These are phyloP conservation scores for Yamadazyma sp. DNA, from an alignment of 805 yeast species.

Conservation along the genomic window DNA sequence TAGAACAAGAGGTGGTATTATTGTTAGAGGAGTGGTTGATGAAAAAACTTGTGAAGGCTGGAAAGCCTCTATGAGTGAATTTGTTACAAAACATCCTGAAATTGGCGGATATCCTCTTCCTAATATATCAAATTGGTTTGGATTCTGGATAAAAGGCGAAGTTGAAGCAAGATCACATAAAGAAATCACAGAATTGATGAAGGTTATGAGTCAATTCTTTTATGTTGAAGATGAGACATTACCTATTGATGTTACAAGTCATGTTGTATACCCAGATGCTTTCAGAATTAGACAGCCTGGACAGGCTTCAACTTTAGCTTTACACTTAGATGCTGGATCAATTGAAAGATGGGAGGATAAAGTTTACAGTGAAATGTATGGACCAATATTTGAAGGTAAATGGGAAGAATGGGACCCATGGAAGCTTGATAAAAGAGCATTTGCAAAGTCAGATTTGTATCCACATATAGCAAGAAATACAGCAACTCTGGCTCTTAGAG, in stretches of 20 bases:
- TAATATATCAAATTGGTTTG: constrained; percentile 24
- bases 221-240: constrained; percentile 23
- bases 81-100: constrained; percentile 24
- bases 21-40: constrained; percentile 30
- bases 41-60: constrained; percentile 19
- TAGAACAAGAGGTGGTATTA: constrained; percentile 23
- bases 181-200: constrained; percentile 19
- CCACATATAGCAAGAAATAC: constrained; percentile 11
- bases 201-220: constrained; percentile 25
- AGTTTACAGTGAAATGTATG: constrained; percentile 31
- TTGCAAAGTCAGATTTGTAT: constrained; percentile 28
- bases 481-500: constrained; percentile 27
- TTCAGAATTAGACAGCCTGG: constrained; percentile 40
- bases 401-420: constrained; percentile 42
- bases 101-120: constrained; percentile 23
- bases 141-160: constrained; percentile 41
- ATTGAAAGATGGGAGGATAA: constrained; percentile 43
- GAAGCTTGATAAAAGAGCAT: constrained; percentile 26
- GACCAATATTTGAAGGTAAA: constrained; percentile 28
- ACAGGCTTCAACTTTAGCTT: constrained; percentile 24
- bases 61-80: constrained; percentile 19
- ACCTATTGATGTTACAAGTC: constrained; percentile 21
- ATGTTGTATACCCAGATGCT: constrained; percentile 40
- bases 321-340: constrained; percentile 40
- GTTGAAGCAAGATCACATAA: constrained; percentile 38